Percentiles rank a stretch among this genome's conserved stretches.
These are phyloP conservation scores for Coprinopsis cinerea DNA, from an alignment of 768 basidiomycete species.

Conservation along the genomic window DNA sequence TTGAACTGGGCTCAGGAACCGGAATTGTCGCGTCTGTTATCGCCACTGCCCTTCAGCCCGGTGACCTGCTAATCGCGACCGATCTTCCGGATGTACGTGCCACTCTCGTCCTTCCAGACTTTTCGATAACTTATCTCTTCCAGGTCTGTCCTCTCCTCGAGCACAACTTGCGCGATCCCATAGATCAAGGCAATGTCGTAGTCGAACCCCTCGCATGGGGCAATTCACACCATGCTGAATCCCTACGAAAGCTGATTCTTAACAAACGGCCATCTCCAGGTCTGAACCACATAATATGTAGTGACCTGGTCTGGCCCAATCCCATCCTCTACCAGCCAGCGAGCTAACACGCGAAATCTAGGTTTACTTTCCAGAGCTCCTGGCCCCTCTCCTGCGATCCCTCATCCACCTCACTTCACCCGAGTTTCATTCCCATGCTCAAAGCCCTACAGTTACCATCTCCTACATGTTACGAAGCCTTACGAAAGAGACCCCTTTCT, in stretches of 20 bases:
- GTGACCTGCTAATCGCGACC: slow-evolving; percentile 53
- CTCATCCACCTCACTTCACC: slow-evolving; percentile 66
- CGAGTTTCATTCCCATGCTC: slow-evolving; percentile 26
- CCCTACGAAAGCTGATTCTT: not conserved
- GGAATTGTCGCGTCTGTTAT: slow-evolving; percentile 51
- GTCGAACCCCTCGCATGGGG: slow-evolving; percentile 75
- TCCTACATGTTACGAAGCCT: slow-evolving; percentile 77
- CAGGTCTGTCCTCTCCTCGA: slow-evolving; percentile 45
- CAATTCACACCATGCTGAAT: slow-evolving; percentile 32
- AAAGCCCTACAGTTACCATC: slow-evolving; percentile 43
- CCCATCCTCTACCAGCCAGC: not conserved
- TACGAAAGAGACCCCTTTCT: slow-evolving; percentile 67
- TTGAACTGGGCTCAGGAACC: slow-evolving; percentile 81
- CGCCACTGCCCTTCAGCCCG: slow-evolving; percentile 27
- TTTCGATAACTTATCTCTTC: not conserved
- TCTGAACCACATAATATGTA: slow-evolving; percentile 71
- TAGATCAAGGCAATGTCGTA: not conserved
- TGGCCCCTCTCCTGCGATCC: slow-evolving; percentile 70
- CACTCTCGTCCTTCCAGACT: not conserved
- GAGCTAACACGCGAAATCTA: slow-evolving; percentile 20
- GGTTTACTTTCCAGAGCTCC: slow-evolving; percentile 83
- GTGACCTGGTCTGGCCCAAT: slow-evolving; percentile 63
- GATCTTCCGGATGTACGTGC: slow-evolving; percentile 69
- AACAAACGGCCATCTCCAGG: not conserved
- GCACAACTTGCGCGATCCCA: slow-evolving; percentile 26